Evolutionary conservation across 768 basidiomycete genomes (phyloP), one percentile per base, ranked within the genome.

Genomic region (Candolleomyces efflorescens): DNA sequence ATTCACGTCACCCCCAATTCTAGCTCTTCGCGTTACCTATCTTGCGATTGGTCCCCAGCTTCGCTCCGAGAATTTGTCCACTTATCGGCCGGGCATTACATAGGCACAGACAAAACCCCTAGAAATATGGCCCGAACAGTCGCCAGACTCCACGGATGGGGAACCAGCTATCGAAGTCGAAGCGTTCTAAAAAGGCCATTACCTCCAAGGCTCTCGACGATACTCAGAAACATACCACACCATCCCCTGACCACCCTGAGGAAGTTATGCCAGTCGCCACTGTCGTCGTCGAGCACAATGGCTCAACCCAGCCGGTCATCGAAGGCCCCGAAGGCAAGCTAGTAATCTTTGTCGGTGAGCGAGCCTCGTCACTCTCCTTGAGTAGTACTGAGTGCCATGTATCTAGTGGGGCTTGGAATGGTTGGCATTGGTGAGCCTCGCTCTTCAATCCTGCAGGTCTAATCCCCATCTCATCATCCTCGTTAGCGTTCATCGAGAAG

Each of bases 401-500:
- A 72, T 49, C 70, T 73, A 63, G 82, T 80, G 47, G 83, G 83
- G 0, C 69, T 84, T 15, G 84, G 84, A 17, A 84, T 85, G 84
- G 82, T 85, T 48, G 84, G 82, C 22, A 83, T 82, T 43, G 82
- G 80, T 81, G 43, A 54, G 70, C 57, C n/a, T n/a, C n/a, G n/a
- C n/a, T n/a, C n/a, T 37, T 26, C 15, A 48, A 17, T 17, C 22
- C 27, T n/a, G 3, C 17, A n/a, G 13, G 20, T 11, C 53, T 12
- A 51, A 44, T 36, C 38, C 27, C 32, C 24, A 26, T 18, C 49
- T 36, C 3, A 24, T 22, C 3, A 27, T 26, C n/a, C 39, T 13
- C 20, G 38, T 0, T 54, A 80, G 85, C 85, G 0, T 87, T 88
- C 71, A 85, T 88, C 63, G 86, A 88, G 65, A 88, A 87, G 62